Evolutionary conservation across 768 basidiomycete genomes (phyloP).

Genomic region (Lentinus tigrinus): DNA sequence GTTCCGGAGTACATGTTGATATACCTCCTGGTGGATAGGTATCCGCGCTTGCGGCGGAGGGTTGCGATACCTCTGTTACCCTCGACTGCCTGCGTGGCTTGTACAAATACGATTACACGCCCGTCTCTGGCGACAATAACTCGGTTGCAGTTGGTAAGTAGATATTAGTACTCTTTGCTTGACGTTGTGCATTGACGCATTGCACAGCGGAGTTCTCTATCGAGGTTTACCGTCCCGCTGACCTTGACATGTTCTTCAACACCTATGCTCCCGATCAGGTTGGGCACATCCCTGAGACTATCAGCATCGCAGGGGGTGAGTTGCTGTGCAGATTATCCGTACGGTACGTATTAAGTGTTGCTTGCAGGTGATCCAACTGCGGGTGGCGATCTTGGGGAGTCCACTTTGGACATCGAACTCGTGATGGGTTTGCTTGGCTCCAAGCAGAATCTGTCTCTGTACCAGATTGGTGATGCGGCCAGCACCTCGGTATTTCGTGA

Average conservation of each 20-base stretch:
- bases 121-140: constrained; percentile 22
- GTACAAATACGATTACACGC: constrained; percentile 28
- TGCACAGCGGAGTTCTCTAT: constrained; percentile 40
- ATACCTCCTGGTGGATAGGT: neutral
- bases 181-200: neutral
- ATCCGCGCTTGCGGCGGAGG: neutral
- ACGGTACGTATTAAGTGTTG: constrained; percentile 36
- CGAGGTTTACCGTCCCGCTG: constrained; percentile 38
- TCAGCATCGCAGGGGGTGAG: constrained; percentile 34
- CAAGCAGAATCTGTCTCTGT: constrained; percentile 19
- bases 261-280: constrained; percentile 40
- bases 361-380: neutral
- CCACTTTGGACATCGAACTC: constrained; percentile 37
- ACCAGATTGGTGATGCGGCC: constrained; percentile 19
- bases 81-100: constrained; percentile 28
- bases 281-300: constrained; percentile 36
- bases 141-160: constrained; percentile 26
- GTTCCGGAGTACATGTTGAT: no score
- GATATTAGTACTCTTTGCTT: neutral
- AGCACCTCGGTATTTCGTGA: neutral
- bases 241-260: constrained; percentile 41
- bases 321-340: neutral
- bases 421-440: constrained; percentile 45
- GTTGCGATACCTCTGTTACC: constrained; percentile 28
- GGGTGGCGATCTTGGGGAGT: constrained; percentile 26